phyloP scores from a whole-genome alignment of 2,329 filamentous ascomycete genomes.

The Ophiostoma populinum region DNA sequence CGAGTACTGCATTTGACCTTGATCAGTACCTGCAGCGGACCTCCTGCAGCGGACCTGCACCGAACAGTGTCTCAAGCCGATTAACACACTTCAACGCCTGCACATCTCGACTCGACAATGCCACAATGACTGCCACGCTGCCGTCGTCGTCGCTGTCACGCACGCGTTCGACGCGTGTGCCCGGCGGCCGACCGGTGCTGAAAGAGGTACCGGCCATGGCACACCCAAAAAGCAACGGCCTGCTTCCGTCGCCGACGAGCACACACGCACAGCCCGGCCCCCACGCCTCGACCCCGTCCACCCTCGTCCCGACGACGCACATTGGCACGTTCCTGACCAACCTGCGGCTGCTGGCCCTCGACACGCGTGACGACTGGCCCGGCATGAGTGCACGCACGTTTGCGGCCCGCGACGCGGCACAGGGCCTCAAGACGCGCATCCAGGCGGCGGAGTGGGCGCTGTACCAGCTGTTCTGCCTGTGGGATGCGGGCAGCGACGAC shows the following conservation, averaged over 20 bases:
- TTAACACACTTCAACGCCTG: not conserved
- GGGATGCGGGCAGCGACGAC: constrained; percentile 42
- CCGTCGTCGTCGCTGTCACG: constrained; percentile 12
- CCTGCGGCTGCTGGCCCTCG: constrained; percentile 65
- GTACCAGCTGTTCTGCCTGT: constrained; percentile 72
- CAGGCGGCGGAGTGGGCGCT: constrained; percentile 77
- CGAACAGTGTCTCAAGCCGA: no score
- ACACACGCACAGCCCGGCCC: no score
- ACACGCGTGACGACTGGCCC: constrained; percentile 65
- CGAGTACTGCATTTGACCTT: constrained; percentile 1
- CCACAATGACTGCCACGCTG: constrained; percentile 8
- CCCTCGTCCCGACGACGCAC: constrained; percentile 26
- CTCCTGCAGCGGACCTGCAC: no score
- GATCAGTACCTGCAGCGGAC: no score
- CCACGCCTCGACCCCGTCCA: not conserved
- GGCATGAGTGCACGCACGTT: constrained; percentile 55
- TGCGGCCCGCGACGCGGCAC: constrained; percentile 42
- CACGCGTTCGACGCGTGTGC: constrained; percentile 14
- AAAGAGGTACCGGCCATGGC: no score
- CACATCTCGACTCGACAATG: constrained; percentile 4
- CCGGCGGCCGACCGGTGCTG: constrained; percentile 7
- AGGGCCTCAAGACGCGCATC: constrained; percentile 68
- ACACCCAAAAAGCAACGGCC: not conserved
- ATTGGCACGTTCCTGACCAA: constrained; percentile 63
- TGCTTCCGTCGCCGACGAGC: not conserved